phyloP scores from a whole-genome alignment of 208 protist genomes.

The Crithidia mellificae region DNA sequence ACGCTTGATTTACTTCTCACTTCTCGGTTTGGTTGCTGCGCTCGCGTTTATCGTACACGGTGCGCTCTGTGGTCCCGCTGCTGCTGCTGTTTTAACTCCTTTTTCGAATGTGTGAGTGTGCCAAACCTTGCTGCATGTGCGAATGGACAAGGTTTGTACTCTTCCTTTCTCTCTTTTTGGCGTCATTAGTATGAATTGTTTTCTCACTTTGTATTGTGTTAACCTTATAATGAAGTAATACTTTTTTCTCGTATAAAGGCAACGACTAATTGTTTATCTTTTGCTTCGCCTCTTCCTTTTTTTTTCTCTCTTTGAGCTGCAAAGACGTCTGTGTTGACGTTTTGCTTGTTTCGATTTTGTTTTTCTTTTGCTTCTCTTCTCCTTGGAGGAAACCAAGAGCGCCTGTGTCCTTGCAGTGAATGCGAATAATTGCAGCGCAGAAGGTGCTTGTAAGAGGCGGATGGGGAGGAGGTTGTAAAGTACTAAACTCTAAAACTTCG shows the following conservation, averaged over 20 bases:
- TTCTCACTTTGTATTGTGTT: neutral
- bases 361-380: constrained; percentile 13
- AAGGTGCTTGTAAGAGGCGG: neutral
- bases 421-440: neutral
- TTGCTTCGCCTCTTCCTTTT: constrained; percentile 4
- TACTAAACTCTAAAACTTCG: neutral
- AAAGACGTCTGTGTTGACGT: too few species aligned
- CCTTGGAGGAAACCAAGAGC: constrained; percentile 10
- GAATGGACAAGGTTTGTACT: too few species aligned
- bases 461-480: constrained; percentile 15
- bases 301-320: constrained; percentile 19
- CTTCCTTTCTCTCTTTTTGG: too few species aligned
- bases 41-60: too few species aligned
- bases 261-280: constrained; percentile 1
- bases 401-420: neutral
- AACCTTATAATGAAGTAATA: neutral
- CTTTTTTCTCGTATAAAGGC: constrained; percentile 17
- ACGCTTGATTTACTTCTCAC: constrained; percentile 5
- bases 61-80: too few species aligned
- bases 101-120: neutral
- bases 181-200: too few species aligned
- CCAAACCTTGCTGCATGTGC: neutral
- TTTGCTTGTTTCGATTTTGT: too few species aligned
- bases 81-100: too few species aligned
- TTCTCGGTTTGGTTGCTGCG: too few species aligned